phyloP scores from a whole-genome alignment of 352 stramenopile genomes.

The Pythium brassicae region DNA sequence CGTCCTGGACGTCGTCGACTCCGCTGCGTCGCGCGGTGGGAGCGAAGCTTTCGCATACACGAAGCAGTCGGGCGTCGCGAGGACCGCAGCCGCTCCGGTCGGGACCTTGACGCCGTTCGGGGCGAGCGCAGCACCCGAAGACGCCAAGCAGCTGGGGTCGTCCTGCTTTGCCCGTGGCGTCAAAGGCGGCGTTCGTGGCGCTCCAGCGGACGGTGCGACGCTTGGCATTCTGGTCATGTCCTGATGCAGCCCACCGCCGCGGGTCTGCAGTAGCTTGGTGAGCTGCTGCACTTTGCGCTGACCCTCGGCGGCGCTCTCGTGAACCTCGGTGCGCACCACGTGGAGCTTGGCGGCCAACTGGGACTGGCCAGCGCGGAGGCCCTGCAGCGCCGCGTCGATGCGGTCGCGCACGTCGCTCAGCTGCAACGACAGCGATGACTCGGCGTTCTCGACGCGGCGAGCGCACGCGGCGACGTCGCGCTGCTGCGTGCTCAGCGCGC shows the following conservation, averaged over 20 bases:
- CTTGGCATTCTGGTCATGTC: not conserved
- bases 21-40: slow-evolving; percentile 15
- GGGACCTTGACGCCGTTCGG: slow-evolving; percentile 14
- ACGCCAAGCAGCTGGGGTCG: not conserved
- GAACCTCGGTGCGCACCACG: slow-evolving; percentile 35
- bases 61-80: slow-evolving; percentile 28
- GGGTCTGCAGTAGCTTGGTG: slow-evolving; percentile 11
- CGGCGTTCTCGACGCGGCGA: slow-evolving; percentile 24
- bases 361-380: slow-evolving; percentile 18
- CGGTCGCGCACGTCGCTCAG: slow-evolving; percentile 15
- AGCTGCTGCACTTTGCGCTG: slow-evolving; percentile 30
- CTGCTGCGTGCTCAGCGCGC: slow-evolving; percentile 9
- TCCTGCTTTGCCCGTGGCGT: not conserved
- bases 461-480: slow-evolving; percentile 16
- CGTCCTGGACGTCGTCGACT: not conserved
- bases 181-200: not conserved
- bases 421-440: slow-evolving; percentile 20
- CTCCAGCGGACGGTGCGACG: too few species aligned
- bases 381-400: slow-evolving; percentile 20
- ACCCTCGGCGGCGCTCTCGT: slow-evolving; percentile 24
- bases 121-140: not conserved
- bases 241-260: not conserved
- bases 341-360: slow-evolving; percentile 42
- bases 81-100: slow-evolving; percentile 11
- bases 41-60: slow-evolving; percentile 42